Conservation (phyloP, 768 basidiomycete species). For the Naganishia kalamii region DNA sequence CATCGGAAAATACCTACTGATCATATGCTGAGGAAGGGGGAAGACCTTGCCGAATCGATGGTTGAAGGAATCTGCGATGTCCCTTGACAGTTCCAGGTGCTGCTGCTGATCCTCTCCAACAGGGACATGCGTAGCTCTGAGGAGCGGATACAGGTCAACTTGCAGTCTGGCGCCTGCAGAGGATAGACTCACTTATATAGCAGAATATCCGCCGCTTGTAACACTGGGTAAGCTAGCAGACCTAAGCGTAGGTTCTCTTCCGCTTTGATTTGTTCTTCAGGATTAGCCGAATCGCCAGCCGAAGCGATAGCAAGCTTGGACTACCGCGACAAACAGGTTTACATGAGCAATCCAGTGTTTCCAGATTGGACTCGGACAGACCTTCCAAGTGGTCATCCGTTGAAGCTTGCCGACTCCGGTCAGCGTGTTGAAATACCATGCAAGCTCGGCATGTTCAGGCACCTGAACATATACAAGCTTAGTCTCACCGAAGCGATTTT, state of each 20-base stretch:
- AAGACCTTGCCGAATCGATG: slow-evolving; percentile 61
- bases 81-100: slow-evolving; percentile 81
- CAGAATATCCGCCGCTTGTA: slow-evolving; percentile 89
- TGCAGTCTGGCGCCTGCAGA: neutral
- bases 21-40: slow-evolving; percentile 63
- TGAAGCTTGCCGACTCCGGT: slow-evolving; percentile 74
- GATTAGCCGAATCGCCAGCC: slow-evolving; percentile 26
- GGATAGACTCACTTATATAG: slow-evolving; percentile 61
- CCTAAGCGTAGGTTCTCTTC: slow-evolving; percentile 77
- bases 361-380: slow-evolving; percentile 38
- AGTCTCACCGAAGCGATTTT: slow-evolving; percentile 5
- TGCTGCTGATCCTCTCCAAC: slow-evolving; percentile 96
- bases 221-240: slow-evolving; percentile 81
- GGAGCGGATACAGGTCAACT: neutral
- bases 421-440: slow-evolving; percentile 82
- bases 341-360: neutral
- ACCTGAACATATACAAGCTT: slow-evolving; percentile 53
- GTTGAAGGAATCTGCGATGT: slow-evolving; percentile 78
- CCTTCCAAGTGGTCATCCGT: slow-evolving; percentile 97
- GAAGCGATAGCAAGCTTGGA: slow-evolving; percentile 59
- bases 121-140: slow-evolving; percentile 82
- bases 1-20: slow-evolving; percentile 56
- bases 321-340: slow-evolving; percentile 47
- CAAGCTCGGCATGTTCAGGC: slow-evolving; percentile 72
- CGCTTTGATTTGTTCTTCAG: slow-evolving; percentile 67